Evolutionary conservation across 2,329 filamentous ascomycete species (phyloP), one percentile per base, ranked within the genome.

Genomic region (Cladosporium cucumerinum): DNA sequence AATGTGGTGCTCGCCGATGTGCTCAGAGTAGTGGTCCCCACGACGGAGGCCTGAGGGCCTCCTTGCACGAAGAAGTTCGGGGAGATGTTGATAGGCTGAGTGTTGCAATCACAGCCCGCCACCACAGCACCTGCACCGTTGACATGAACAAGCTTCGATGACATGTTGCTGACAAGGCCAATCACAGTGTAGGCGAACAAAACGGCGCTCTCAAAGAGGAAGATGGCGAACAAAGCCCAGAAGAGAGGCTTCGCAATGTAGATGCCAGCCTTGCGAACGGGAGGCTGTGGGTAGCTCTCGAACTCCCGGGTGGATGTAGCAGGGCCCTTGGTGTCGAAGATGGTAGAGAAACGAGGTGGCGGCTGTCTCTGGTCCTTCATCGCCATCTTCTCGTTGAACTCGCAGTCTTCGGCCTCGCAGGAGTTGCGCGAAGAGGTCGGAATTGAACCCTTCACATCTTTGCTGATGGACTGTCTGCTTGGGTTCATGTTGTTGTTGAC

Each of bases 181-280:
- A 78, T 74, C 34, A 75, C 68, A 5, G 75, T 77, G 69, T 77
- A 78, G 18, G 74, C 72, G 66, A 78, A 77, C 23, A 78, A 71
- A 32, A 75, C 62, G 2, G 71, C 74, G 64, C 72, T 75, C 63
- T 77, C 75, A 66, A 76, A 72, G 58, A 74, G 66, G 14, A 77
- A 68, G 14, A 76, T 70, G 23, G 72, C 57, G 30, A 72, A 66
- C 48, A 78, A 66, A 30, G 76, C 67, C 61, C 74, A 69, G 68
- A 77, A 73, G 36, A 77, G 51, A 21, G 72, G 68, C 58, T 71
- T 73, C 1, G 74, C 71, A 3, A 78, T 57, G 64, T 69, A 70
- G 57, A 78, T 69, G 25, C 76, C 76, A 21, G 71, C 70, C 63
- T 68, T 72, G 18, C 67, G 67, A n/a, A 10, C 39, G 5, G 66